Base-by-base conservation (phyloP, 2,329 filamentous ascomycete genomes). In the Lecanicillium sp. region DNA sequence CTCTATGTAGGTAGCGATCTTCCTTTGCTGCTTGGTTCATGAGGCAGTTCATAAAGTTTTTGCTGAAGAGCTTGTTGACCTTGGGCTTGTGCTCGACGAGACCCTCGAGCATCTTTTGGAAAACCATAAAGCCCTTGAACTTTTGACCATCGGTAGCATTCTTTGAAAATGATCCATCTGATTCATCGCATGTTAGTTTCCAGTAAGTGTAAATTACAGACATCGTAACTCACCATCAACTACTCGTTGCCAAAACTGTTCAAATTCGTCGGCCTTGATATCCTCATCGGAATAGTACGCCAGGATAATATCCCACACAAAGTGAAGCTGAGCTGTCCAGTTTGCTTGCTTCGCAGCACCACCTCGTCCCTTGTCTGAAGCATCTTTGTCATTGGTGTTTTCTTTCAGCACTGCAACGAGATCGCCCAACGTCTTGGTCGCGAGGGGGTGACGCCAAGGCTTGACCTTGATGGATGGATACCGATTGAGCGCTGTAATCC, bases 121-220 rank as follows among this genome's bases (percentile, higher is more conserved):
- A 86, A 3, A 96, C 74, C 51, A 89, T 78, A 61, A 96, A 90
- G 0, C 92, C 92, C 59, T 87, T 88, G 52, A 86, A 87, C 60
- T 95, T 96, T 40, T 94, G 83, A 49, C 89, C 86, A 31, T 89
- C 80, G 2, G 88, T 94, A 7, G 89, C 83, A 9, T 75, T 78
- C 41, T 82, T 77, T 5, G 85, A 82, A 56, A 96, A 95, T 4
- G 95, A 71, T 8, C 84, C 83, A 55, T 90, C 85, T 90, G 45
- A 1, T 33, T 3, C n/a, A n/a, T n/a, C n/a, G n/a, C n/a, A n/a
- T 11, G 19, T 31, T 35, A 29, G 49, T 59, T 45, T 65, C 50
- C 31, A 19, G 17, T 5, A n/a, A 19, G 2, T 2, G 20, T 19
- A n/a, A 11, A 41, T 14, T n/a, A 6, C 22, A 4, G 32, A 13